Percentiles rank a stretch among this genome's conserved stretches.
Conservation (phyloP, 352 stramenopile genomes). For the Pythium biforme region DNA sequence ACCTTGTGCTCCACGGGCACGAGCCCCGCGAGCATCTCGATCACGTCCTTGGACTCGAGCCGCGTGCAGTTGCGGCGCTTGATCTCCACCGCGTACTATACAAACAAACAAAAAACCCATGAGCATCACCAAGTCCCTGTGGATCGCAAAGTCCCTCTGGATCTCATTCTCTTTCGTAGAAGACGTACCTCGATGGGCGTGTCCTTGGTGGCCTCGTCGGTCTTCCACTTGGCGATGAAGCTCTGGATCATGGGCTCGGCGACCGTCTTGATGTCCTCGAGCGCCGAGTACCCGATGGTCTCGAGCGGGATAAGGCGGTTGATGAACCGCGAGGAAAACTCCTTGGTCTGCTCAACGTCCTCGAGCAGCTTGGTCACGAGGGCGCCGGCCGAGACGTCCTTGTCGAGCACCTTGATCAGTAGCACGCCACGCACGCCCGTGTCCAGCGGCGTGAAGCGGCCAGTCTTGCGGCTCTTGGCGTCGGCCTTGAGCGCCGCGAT, state of each 20-base stretch:
- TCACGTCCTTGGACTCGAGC: constrained; percentile 70
- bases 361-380: constrained; percentile 63
- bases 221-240: constrained; percentile 24
- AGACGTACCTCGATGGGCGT: constrained; percentile 22
- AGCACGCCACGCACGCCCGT: constrained; percentile 74
- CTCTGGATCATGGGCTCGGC: constrained; percentile 56
- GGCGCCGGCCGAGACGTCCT: constrained; percentile 40
- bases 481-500: constrained; percentile 57
- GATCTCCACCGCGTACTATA: constrained; percentile 62
- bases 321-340: constrained; percentile 76
- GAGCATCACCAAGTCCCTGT: background rate
- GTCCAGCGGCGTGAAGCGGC: constrained; percentile 67
- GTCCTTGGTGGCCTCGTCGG: constrained; percentile 27
- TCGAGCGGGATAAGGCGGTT: constrained; percentile 75
- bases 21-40: constrained; percentile 58
- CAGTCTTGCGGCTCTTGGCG: constrained; percentile 56
- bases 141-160: background rate
- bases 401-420: constrained; percentile 63
- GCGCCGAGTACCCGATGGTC: constrained; percentile 58
- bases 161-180: too few relatives aligned
- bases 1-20: constrained; percentile 69
- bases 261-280: constrained; percentile 58
- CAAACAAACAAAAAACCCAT: background rate
- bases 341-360: constrained; percentile 56
- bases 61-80: constrained; percentile 79